These are phyloP conservation scores for Backusella luteola DNA, from an alignment of 192 early-diverging fungal species.

Conservation along the genomic window DNA sequence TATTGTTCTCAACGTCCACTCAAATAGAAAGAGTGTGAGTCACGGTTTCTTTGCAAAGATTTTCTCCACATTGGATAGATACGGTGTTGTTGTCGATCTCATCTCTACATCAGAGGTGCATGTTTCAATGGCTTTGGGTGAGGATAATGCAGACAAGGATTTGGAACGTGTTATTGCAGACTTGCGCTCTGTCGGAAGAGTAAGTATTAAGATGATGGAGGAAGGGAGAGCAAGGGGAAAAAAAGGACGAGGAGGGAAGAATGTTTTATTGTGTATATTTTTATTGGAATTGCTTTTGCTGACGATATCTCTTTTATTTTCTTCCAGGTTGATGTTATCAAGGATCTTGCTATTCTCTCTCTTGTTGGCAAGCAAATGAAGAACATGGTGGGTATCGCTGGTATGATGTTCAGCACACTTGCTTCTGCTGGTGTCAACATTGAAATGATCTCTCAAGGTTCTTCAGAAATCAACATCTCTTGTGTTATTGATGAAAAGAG, in stretches of 20 bases:
- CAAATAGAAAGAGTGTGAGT: slow-evolving; percentile 91
- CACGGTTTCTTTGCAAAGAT: slow-evolving; percentile 98
- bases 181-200: slow-evolving; percentile 75
- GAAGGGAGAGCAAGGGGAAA: background rate
- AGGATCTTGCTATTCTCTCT: slow-evolving; percentile 93
- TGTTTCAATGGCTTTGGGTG: slow-evolving; percentile 82
- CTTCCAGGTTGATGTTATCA: slow-evolving; percentile 70
- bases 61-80: slow-evolving; percentile 86
- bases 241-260: background rate
- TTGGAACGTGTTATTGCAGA: slow-evolving; percentile 80
- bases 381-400: slow-evolving; percentile 94
- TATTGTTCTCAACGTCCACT: slow-evolving; percentile 94
- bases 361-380: slow-evolving; percentile 96
- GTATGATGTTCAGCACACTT: slow-evolving; percentile 91
- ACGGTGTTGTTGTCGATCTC: slow-evolving; percentile 91
- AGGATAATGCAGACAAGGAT: slow-evolving; percentile 60
- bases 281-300: slow-evolving; percentile 17
- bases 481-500: slow-evolving; percentile 86
- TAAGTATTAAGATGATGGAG: slow-evolving; percentile 23
- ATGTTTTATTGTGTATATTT: background rate
- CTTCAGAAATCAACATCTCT: slow-evolving; percentile 97
- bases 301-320: background rate
- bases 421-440: slow-evolving; percentile 91
- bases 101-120: slow-evolving; percentile 94
- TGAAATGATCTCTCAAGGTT: slow-evolving; percentile 99